phyloP scores from a whole-genome alignment of 345 rosid species.

The Euphorbia pulcherrima region DNA sequence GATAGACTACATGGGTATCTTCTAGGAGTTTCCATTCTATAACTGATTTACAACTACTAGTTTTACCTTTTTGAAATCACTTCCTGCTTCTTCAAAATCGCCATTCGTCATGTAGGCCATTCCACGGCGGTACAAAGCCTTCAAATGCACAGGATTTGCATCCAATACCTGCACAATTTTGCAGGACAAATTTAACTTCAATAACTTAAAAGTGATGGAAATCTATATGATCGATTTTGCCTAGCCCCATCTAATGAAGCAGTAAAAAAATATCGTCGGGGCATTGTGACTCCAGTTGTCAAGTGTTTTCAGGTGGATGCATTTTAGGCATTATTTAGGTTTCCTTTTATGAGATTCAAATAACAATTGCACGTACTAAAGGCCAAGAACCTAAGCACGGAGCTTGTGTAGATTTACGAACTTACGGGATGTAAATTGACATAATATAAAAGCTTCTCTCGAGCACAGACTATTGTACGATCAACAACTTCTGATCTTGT shows the following conservation, averaged over 20 bases:
- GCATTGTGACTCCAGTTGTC: background rate
- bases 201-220: background rate
- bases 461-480: too few relatives aligned
- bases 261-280: background rate
- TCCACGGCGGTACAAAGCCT: conserved; percentile 91
- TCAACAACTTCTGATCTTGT: too few relatives aligned
- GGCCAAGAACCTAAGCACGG: too few relatives aligned
- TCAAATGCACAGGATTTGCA: conserved; percentile 72
- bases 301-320: too few relatives aligned
- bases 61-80: conserved; percentile 31
- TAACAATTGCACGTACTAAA: too few relatives aligned
- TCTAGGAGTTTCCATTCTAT: background rate
- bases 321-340: too few relatives aligned
- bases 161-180: conserved; percentile 63
- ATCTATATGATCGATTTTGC: background rate
- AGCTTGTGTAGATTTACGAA: too few relatives aligned
- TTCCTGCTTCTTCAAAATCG: conserved; percentile 81
- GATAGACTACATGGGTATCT: conserved; percentile 13
- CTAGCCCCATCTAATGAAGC: background rate
- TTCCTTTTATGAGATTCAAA: too few relatives aligned
- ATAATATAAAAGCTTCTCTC: too few relatives aligned
- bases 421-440: too few relatives aligned
- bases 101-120: conserved; percentile 83
- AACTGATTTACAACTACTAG: background rate
- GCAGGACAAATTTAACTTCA: background rate